phyloP scores from a whole-genome alignment of 2,329 filamentous ascomycete genomes.

The Neofusicoccum ribis region DNA sequence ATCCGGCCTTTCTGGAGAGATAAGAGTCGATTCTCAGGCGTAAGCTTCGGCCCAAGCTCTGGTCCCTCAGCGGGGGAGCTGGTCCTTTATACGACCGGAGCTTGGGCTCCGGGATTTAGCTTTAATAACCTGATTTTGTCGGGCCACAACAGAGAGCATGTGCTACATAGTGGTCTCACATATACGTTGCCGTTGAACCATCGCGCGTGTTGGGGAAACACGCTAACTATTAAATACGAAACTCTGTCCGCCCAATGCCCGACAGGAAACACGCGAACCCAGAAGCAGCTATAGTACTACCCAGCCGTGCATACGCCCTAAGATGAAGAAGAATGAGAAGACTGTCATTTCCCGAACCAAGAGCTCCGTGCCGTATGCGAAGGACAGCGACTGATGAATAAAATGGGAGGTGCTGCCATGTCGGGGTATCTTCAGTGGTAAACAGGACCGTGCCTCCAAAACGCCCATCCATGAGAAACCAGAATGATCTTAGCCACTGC shows the following conservation, averaged over 20 bases:
- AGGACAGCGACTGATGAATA: neutral
- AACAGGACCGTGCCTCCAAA: neutral
- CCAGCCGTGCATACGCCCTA: neutral
- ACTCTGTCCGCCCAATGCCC: no score
- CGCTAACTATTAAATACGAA: no score
- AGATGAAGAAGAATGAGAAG: neutral
- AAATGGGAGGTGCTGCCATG: neutral
- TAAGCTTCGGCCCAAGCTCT: neutral
- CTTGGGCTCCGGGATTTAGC: neutral
- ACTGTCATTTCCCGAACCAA: no score
- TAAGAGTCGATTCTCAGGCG: neutral
- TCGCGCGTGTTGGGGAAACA: neutral
- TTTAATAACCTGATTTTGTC: neutral
- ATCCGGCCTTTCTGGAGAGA: neutral
- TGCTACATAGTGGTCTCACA: neutral
- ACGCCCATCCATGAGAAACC: neutral
- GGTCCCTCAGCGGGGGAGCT: neutral
- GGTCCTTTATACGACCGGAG: neutral
- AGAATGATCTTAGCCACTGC: neutral
- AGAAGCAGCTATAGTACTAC: neutral
- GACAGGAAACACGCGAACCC: no score
- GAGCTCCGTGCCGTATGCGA: neutral
- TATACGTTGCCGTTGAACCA: neutral
- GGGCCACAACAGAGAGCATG: neutral
- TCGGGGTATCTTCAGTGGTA: neutral